These are phyloP conservation scores for Calonectria pseudoreteaudii DNA, from an alignment of 2,329 filamentous ascomycete genomes.

Conservation along the genomic window DNA sequence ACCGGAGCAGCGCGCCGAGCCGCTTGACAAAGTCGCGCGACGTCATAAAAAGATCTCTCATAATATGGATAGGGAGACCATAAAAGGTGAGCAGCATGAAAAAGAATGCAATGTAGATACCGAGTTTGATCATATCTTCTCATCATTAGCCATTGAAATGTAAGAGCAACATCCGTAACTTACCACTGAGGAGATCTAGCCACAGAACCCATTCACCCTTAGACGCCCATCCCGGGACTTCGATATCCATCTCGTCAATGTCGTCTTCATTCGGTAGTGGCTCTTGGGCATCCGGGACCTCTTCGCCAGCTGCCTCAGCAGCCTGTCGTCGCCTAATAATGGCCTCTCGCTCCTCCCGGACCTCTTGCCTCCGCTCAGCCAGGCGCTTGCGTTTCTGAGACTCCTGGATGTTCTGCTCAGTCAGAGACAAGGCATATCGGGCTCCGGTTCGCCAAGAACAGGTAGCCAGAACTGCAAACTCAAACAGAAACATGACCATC, in stretches of 20 bases:
- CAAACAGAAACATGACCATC: slow-evolving; percentile 99
- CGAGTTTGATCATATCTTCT: slow-evolving; percentile 88
- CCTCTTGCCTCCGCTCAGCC: slow-evolving; percentile 74
- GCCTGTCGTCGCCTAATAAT: slow-evolving; percentile 63
- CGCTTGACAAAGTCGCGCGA: slow-evolving; percentile 91
- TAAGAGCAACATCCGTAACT: slow-evolving; percentile 44
- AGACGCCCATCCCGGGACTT: slow-evolving; percentile 95
- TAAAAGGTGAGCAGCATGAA: slow-evolving; percentile 93
- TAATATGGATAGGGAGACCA: slow-evolving; percentile 94
- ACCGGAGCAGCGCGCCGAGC: slow-evolving; percentile 88
- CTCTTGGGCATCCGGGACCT: slow-evolving; percentile 62
- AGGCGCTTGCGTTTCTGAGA: slow-evolving; percentile 79
- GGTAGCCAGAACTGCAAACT: slow-evolving; percentile 89
- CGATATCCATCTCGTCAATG: slow-evolving; percentile 92
- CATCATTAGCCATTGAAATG: neutral
- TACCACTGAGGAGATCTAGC: slow-evolving; percentile 85
- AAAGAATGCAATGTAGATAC: slow-evolving; percentile 93
- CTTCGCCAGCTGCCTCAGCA: slow-evolving; percentile 65
- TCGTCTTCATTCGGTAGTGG: slow-evolving; percentile 76
- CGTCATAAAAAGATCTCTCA: slow-evolving; percentile 95
- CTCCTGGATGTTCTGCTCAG: slow-evolving; percentile 80
- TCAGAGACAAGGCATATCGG: slow-evolving; percentile 82
- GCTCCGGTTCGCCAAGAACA: slow-evolving; percentile 82
- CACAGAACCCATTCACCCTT: slow-evolving; percentile 94
- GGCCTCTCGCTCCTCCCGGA: slow-evolving; percentile 68